Percentiles rank a stretch among this genome's conserved stretches.
Evolutionary conservation across 2,329 filamentous ascomycete genomes (phyloP).

Genomic region (Epichloe coenophiala): DNA sequence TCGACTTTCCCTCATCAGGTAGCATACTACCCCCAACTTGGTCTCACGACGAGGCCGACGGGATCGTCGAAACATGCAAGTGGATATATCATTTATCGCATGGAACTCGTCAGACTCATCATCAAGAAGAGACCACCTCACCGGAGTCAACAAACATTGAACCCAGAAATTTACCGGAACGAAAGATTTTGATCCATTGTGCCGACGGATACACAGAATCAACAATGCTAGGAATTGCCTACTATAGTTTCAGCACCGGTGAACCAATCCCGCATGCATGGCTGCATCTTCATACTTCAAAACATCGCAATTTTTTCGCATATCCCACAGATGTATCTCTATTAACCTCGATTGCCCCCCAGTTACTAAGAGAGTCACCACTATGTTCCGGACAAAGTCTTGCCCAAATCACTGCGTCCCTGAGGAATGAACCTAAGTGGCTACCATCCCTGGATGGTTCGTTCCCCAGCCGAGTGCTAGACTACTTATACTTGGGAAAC

Average conservation of each 20-base stretch:
- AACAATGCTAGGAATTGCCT: slow-evolving; percentile 76
- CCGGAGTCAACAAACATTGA: slow-evolving; percentile 5
- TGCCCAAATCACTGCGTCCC: slow-evolving; percentile 37
- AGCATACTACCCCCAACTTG: slow-evolving; percentile 76
- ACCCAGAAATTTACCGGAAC: slow-evolving; percentile 23
- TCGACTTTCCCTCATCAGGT: slow-evolving; percentile 90
- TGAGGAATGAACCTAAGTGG: slow-evolving; percentile 60
- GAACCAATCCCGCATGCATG: slow-evolving; percentile 71
- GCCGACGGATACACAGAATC: slow-evolving; percentile 94
- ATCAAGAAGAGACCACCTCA: slow-evolving; percentile 8
- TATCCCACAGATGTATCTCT: slow-evolving; percentile 83
- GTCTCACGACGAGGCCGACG: slow-evolving; percentile 71
- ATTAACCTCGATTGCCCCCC: slow-evolving; percentile 61
- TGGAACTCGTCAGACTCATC: slow-evolving; percentile 31
- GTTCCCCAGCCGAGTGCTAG: slow-evolving; percentile 73
- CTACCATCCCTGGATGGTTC: slow-evolving; percentile 76
- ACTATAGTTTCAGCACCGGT: slow-evolving; percentile 85
- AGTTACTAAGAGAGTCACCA: slow-evolving; percentile 62
- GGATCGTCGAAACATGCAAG: slow-evolving; percentile 70
- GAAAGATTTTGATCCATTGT: slow-evolving; percentile 81
- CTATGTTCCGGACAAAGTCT: slow-evolving; percentile 32
- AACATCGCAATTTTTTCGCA: slow-evolving; percentile 86
- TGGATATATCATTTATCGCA: slow-evolving; percentile 83
- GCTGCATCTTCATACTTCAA: slow-evolving; percentile 69
- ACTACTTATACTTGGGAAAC: slow-evolving; percentile 95